Evolutionary conservation across 768 basidiomycete genomes (phyloP), one percentile per base, ranked within the genome.

Genomic region (Boletellus sp.): DNA sequence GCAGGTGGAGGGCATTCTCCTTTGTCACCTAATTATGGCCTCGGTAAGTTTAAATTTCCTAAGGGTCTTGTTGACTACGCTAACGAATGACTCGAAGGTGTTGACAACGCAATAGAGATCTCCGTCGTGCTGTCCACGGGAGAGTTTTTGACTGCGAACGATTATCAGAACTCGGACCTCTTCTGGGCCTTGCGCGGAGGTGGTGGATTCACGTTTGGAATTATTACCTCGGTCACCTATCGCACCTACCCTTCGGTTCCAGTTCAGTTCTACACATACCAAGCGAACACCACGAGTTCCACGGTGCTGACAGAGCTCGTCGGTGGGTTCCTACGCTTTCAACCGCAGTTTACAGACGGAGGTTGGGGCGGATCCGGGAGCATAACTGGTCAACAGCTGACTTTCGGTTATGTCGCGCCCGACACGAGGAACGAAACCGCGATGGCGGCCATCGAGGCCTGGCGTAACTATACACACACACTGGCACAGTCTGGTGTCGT

Each of bases 1-100:
- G 65, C 70, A 31, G 79, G 79, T 17, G 79, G 76, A 3, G 77
- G 79, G 3, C 78, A 80, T 47, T 74, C 74, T 41, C 55, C 26
- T 5, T 54, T 78, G 2, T 66, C 75, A 0, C 70, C 76, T 6
- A 57, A 38, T 6, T 68, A 71, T 45, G 79, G 79, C 4, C 69
- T 79, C 15, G 75, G 76, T 77, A 54, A 22, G 49, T n/a, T n/a
- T 77, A 54, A 22, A 10, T 28, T 28, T 19, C 19, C 15, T 13
- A 4, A 2, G 3, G 1, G 10, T 45, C 1, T 1, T n/a, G 6
- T 31, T 26, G 16, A 15, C 10, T 1, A 16, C 24, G 16, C 23
- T 43, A 23, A 59, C n/a, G 19, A 0, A 8, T 12, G 5, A 32
- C 4, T 28, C 20, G 8, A 46, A 76, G 77, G 76, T 47, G 76